phyloP scores from a whole-genome alignment of 2,329 filamentous ascomycete species.

The Diaporthe destruens region DNA sequence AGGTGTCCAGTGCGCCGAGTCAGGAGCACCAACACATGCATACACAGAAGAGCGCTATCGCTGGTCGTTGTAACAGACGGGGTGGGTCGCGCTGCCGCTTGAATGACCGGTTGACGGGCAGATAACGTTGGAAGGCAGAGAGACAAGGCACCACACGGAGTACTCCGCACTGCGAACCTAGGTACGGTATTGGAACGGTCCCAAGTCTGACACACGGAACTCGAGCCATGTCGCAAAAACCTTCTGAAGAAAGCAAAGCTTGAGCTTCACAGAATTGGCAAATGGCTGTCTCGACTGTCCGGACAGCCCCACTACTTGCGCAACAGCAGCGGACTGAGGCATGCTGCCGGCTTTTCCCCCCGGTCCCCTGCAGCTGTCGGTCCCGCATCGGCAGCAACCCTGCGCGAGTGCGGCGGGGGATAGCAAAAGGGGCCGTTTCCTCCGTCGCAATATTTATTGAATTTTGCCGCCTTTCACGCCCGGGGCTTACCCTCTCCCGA shows the following conservation, averaged over 20 bases:
- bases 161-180: too few relatives aligned
- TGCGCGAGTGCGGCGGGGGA: conserved; percentile 3
- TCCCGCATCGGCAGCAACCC: conserved; percentile 20
- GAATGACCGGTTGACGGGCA: not conserved
- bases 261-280: not conserved
- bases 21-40: not conserved
- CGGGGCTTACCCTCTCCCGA: not conserved
- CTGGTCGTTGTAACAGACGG: not conserved
- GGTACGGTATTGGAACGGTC: not conserved
- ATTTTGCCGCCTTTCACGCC: conserved; percentile 14
- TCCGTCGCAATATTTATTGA: conserved; percentile 5
- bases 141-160: too few relatives aligned
- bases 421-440: conserved; percentile 7
- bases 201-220: conserved; percentile 25
- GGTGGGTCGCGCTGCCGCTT: conserved; percentile 2
- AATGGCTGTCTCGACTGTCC: not conserved
- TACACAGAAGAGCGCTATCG: not conserved
- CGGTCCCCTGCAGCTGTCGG: conserved; percentile 15
- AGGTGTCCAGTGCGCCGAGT: conserved; percentile 14
- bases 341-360: not conserved
- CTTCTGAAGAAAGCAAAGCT: conserved; percentile 26
- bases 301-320: conserved; percentile 23
- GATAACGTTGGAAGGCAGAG: not conserved
- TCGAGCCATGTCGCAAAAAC: conserved; percentile 6
- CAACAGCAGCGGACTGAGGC: not conserved